A percentile compares a stretch with the other conserved stretches of the same genome.
phyloP scores from a whole-genome alignment of 257 asterid genomes.

The Lithospermum erythrorhizon region DNA sequence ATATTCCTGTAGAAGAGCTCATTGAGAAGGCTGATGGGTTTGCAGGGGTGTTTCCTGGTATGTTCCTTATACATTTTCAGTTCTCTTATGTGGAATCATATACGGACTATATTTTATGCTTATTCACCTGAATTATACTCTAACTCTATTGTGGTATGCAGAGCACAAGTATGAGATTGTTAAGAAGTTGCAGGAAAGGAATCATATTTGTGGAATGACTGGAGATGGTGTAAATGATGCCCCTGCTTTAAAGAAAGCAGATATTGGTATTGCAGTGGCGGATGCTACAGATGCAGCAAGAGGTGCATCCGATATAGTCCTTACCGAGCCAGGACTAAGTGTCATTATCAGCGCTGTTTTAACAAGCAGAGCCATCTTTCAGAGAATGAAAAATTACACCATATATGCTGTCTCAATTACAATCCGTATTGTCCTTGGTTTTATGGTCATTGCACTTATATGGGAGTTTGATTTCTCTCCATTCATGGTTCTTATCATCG shows the following conservation, averaged over 20 bases:
- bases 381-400: constrained; percentile 94
- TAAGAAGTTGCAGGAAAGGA: constrained; percentile 94
- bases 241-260: constrained; percentile 98
- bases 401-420: constrained; percentile 98
- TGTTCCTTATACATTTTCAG: constrained; percentile 1
- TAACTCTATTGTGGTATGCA: constrained; percentile 19
- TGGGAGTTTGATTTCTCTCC: constrained; percentile 95
- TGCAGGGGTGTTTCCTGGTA: constrained; percentile 99
- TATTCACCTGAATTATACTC: constrained; percentile 2
- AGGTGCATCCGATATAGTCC: constrained; percentile 92
- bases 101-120: neutral
- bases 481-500: constrained; percentile 94
- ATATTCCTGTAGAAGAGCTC: constrained; percentile 85
- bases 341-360: constrained; percentile 94
- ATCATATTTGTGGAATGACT: constrained; percentile 95
- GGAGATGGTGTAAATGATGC: constrained; percentile 99
- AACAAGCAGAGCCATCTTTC: constrained; percentile 97
- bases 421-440: constrained; percentile 97
- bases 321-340: constrained; percentile 96
- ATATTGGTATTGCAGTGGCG: constrained; percentile 93
- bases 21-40: constrained; percentile 98
- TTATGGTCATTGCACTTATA: constrained; percentile 88
- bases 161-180: constrained; percentile 99
- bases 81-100: neutral
- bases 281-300: constrained; percentile 98